Percentiles rank a stretch among this genome's conserved stretches.
Conservation (phyloP, 2,329 filamentous ascomycete genomes). For the Trichophyton simii region DNA sequence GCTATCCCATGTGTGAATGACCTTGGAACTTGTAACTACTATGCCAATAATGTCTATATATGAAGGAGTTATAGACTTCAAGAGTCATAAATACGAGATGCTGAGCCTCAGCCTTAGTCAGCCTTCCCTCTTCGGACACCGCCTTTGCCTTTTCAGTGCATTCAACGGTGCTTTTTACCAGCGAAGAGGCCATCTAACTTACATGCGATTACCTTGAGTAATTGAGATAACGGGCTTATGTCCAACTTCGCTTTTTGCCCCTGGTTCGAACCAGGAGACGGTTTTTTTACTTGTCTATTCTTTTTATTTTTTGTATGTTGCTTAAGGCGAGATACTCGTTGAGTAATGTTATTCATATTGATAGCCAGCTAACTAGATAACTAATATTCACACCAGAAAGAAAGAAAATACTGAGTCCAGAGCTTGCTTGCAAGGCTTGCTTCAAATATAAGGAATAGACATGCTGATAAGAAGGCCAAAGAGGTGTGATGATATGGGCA, state of each 20-base stretch:
- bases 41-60: neutral
- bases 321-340: too few species aligned
- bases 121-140: too few species aligned
- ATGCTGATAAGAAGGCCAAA: neutral
- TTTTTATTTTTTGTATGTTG: neutral
- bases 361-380: neutral
- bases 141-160: too few species aligned
- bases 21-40: neutral
- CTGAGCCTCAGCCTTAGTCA: too few species aligned
- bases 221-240: neutral
- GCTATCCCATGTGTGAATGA: neutral
- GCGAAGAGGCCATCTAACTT: neutral
- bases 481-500: neutral
- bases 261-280: neutral
- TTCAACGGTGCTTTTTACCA: neutral
- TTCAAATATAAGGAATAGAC: neutral
- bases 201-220: neutral
- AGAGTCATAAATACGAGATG: too few species aligned
- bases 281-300: neutral
- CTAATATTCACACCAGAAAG: neutral
- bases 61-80: too few species aligned
- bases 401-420: too few species aligned
- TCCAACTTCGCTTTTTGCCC: neutral
- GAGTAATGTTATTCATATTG: neutral
- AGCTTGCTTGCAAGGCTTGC: slow-evolving; percentile 1